These are phyloP conservation scores for Athelia psychrophila DNA, from an alignment of 1,284 basidiomycete species.

Conservation along the genomic window DNA sequence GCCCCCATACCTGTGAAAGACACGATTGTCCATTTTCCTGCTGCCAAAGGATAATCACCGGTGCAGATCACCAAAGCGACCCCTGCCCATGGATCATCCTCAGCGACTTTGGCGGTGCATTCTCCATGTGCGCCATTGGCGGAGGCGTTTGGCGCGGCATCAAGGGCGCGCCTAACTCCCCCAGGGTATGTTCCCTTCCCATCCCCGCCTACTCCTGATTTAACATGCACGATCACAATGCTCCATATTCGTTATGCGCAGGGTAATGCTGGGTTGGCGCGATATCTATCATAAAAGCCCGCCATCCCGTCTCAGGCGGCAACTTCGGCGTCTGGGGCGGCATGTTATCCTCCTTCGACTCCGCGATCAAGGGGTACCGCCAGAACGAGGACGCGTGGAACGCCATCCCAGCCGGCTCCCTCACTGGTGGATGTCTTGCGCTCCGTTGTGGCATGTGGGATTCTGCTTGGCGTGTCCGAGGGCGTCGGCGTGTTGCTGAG, in stretches of 20 bases:
- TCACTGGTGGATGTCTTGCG: constrained; percentile 96
- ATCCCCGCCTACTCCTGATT: not conserved
- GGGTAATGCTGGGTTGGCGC: constrained; percentile 94
- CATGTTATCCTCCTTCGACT: constrained; percentile 97
- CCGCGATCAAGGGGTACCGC: constrained; percentile 93
- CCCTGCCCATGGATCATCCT: constrained; percentile 96
- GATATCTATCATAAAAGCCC: constrained; percentile 95
- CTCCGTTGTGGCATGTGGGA: constrained; percentile 93
- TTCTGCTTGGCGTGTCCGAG: constrained; percentile 94
- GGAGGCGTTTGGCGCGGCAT: constrained; percentile 99
- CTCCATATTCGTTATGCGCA: constrained; percentile 33
- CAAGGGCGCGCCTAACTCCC: constrained; percentile 96
- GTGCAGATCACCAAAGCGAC: not conserved
- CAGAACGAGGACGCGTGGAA: constrained; percentile 99
- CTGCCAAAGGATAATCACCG: constrained; percentile 38
- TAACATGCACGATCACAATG: not conserved
- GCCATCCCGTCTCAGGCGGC: constrained; percentile 96
- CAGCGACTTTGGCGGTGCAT: constrained; percentile 97
- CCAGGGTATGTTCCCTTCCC: constrained; percentile 60
- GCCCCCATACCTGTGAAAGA: constrained; percentile 68
- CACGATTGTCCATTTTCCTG: constrained; percentile 78
- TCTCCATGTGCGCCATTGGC: constrained; percentile 93
- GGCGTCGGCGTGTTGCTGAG: constrained; percentile 89
- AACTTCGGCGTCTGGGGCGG: constrained; percentile 99
- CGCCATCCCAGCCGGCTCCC: constrained; percentile 96